Percentiles rank a stretch among this genome's conserved stretches.
Evolutionary conservation across 139 green algal genomes (phyloP).

Genomic region (Edaphochlamys debaryana): DNA sequence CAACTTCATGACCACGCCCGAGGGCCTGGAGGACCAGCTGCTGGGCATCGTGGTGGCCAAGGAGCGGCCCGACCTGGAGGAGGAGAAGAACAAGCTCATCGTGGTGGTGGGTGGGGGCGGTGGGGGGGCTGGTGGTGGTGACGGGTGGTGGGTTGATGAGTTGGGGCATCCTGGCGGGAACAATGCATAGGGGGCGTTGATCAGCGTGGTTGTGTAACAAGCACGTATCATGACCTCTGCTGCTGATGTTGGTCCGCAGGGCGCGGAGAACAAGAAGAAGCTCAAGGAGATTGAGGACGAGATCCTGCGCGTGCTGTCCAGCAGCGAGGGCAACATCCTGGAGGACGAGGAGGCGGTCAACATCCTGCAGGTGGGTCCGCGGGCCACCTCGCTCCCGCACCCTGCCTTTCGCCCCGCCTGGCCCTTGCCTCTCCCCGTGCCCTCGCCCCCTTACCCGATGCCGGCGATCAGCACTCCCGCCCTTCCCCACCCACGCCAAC

Average conservation of each 20-base stretch:
- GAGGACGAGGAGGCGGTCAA: conserved; percentile 85
- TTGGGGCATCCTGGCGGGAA: too few relatives aligned
- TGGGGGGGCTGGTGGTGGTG: background rate
- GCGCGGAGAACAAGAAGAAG: conserved; percentile 83
- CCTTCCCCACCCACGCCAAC: too few relatives aligned
- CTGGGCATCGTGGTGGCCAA: conserved; percentile 78
- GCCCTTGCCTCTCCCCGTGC: too few relatives aligned
- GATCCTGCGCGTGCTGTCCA: conserved; percentile 82
- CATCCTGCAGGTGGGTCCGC: conserved; percentile 63
- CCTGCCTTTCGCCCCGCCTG: too few relatives aligned
- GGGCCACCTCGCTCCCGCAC: background rate
- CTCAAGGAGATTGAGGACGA: conserved; percentile 89
- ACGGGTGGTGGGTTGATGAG: too few relatives aligned
- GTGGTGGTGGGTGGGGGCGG: conserved; percentile 42
- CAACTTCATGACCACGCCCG: conserved; percentile 88
- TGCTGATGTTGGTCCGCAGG: conserved; percentile 33
- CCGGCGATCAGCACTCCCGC: too few relatives aligned
- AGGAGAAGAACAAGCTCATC: conserved; percentile 86
- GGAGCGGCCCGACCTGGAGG: conserved; percentile 84
- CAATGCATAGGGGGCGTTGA: too few relatives aligned
- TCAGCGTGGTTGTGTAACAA: too few relatives aligned
- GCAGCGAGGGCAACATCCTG: conserved; percentile 84
- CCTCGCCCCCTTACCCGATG: too few relatives aligned
- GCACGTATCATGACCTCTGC: too few relatives aligned
- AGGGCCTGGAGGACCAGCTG: conserved; percentile 86